Base-by-base conservation (phyloP, 129 eudicot genomes). In the Centaurea solstitialis region DNA sequence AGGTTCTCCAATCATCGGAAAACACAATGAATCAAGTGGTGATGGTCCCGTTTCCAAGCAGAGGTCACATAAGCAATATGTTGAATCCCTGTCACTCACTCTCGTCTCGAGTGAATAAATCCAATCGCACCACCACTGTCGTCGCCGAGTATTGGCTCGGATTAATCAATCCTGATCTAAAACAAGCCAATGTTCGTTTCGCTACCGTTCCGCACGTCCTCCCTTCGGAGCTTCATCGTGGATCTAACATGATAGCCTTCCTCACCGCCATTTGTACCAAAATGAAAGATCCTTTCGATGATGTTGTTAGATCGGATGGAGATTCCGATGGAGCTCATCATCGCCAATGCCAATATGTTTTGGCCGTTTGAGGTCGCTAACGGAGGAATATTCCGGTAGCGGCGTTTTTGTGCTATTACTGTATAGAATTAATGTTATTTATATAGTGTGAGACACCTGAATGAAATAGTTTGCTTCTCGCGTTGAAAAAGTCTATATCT, bases 61-160 rank as follows among this genome's bases (percentile, higher is more conserved):
- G 97, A 72, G 94, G 97, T 74, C 97, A 92, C 86, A 81, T 90
- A 80, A 92, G 90, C 84, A 91, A 92, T 9, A 28, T 88, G 68
- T 41, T 93, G 74, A 84, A 84, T 87, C 33, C 90, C 81, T 90
- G 96, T 79, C 80, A 39, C 39, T 68, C 53, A 1, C 62, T 93
- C 2, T 78, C 83, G 26, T 22, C 85, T 6, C 65, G 28, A 43
- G 9, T 81, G 38, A 66, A 80, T 20, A 72, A 73, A 20, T 40
- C 76, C 59, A 28, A 81, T 47, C 79, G 24, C 84, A 81, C 53
- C 67, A 4, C 85, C 5, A 37, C 24, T 70, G 45, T 93, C 17
- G 80, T 93, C 72, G 91, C 98, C 0, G 89, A 93, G 50, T 17
- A 45, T 0, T 90, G 95, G 95, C 85, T 79, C 45, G 83, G 85